Evolutionary conservation across 2,329 filamentous ascomycete genomes (phyloP).

Genomic region (Myriosclerotinia duriaeana): DNA sequence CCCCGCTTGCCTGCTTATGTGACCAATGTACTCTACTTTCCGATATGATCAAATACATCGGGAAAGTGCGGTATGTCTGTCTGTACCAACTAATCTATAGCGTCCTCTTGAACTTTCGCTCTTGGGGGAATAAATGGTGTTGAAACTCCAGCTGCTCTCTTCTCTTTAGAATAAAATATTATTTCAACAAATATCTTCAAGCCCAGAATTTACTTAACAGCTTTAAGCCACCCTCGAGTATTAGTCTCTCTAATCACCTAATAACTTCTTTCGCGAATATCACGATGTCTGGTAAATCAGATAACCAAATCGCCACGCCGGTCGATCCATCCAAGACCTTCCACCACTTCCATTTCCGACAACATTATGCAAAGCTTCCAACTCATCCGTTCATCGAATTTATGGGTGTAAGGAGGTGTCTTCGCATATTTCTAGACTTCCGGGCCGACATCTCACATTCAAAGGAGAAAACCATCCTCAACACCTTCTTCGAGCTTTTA

Average conservation of each 20-base stretch:
- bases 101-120: no score
- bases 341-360: no score
- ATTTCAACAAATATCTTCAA: not conserved
- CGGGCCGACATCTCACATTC: not conserved
- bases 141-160: not conserved
- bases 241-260: no score
- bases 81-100: no score
- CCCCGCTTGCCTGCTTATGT: no score
- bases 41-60: no score
- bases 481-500: not conserved
- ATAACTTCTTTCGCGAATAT: not conserved
- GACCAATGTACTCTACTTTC: no score
- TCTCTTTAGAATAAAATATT: not conserved
- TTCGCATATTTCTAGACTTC: not conserved
- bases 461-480: not conserved
- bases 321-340: no score
- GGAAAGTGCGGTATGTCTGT: no score
- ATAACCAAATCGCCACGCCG: not conserved
- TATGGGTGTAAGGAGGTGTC: no score
- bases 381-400: not conserved
- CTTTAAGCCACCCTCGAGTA: no score
- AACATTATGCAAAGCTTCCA: not conserved
- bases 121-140: not conserved
- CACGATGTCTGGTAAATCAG: not conserved
- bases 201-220: not conserved